Evolutionary conservation across 129 eudicot genomes (phyloP).

Genomic region (Gnaphalium uliginosum): DNA sequence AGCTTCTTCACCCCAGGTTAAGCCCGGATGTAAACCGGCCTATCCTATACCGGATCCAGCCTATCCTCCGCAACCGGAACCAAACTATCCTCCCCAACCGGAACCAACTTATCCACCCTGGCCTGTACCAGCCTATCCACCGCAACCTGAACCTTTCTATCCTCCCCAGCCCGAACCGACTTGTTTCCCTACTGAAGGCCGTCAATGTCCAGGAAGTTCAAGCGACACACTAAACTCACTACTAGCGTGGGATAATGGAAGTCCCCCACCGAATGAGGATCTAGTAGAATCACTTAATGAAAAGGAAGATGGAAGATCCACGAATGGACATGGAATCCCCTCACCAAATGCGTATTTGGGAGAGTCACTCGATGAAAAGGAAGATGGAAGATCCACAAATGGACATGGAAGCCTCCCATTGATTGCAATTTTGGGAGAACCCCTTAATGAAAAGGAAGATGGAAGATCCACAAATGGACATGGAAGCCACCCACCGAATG

Average conservation of each 20-base stretch:
- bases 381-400: background rate
- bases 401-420: too few relatives aligned
- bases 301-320: background rate
- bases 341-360: background rate
- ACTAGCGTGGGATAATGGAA: background rate
- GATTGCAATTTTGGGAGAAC: too few relatives aligned
- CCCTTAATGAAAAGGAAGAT: background rate
- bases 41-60: background rate
- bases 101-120: constrained; percentile 6
- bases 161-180: constrained; percentile 17
- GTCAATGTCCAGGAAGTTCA: background rate
- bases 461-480: background rate
- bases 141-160: constrained; percentile 10
- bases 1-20: background rate
- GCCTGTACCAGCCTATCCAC: background rate
- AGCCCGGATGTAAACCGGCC: background rate
- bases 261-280: background rate
- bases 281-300: background rate
- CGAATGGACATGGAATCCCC: background rate
- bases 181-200: background rate
- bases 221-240: constrained; percentile 5
- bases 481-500: background rate
- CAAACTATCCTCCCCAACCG: constrained; percentile 26
- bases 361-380: background rate
- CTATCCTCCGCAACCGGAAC: constrained; percentile 13